phyloP scores from a whole-genome alignment of 768 basidiomycete genomes.

The Agrocybe chaxingu region DNA sequence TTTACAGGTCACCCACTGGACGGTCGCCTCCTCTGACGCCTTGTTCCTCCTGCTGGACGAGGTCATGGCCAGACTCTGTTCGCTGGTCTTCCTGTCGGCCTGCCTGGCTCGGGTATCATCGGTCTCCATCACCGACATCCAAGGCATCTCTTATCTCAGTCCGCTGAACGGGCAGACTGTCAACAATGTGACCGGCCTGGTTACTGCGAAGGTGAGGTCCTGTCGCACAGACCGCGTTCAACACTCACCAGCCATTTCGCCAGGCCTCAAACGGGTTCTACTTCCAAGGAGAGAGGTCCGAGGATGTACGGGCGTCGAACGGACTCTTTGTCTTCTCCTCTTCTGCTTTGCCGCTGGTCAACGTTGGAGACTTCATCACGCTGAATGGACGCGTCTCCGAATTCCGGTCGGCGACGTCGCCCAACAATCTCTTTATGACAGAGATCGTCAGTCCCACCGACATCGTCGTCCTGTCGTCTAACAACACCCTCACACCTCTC shows the following conservation, averaged over 20 bases:
- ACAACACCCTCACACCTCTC: slow-evolving; percentile 44
- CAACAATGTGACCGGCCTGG: slow-evolving; percentile 44
- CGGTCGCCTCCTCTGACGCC: slow-evolving; percentile 2
- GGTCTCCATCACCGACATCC: slow-evolving; percentile 47
- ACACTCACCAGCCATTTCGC: neutral
- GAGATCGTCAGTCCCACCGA: slow-evolving; percentile 44
- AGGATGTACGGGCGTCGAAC: slow-evolving; percentile 46
- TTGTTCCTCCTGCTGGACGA: slow-evolving; percentile 6
- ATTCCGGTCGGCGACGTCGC: slow-evolving; percentile 40
- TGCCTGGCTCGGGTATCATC: slow-evolving; percentile 26
- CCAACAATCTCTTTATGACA: slow-evolving; percentile 47
- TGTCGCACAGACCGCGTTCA: neutral
- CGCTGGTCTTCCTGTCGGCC: slow-evolving; percentile 25
- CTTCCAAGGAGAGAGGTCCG: slow-evolving; percentile 38
- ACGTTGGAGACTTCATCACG: slow-evolving; percentile 46
- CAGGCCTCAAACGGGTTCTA: slow-evolving; percentile 48
- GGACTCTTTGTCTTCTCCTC: slow-evolving; percentile 50
- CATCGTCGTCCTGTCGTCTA: slow-evolving; percentile 40
- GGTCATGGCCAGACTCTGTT: slow-evolving; percentile 29
- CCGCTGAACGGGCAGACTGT: slow-evolving; percentile 44
- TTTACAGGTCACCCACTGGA: slow-evolving; percentile 13
- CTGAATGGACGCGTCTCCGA: slow-evolving; percentile 45
- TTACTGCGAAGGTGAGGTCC: slow-evolving; percentile 46
- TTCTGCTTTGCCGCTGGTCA: slow-evolving; percentile 34
- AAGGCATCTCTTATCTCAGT: slow-evolving; percentile 45